These are phyloP conservation scores for Pythium phragmiticola DNA, from an alignment of 352 stramenopile species.

Conservation along the genomic window DNA sequence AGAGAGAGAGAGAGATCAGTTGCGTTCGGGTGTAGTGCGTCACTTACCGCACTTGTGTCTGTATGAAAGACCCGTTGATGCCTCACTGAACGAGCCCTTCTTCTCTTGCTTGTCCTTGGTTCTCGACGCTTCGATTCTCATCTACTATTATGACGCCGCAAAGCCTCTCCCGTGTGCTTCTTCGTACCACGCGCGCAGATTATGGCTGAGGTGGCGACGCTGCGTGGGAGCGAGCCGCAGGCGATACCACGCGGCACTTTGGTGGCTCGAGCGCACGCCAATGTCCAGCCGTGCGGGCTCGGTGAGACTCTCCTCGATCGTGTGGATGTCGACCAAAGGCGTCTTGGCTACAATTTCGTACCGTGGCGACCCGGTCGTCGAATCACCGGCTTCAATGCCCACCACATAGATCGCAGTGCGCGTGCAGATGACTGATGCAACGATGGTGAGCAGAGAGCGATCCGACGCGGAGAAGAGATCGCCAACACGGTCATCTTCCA, in stretches of 20 bases:
- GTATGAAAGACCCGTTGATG: too few species aligned
- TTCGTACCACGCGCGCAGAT: conserved; percentile 52
- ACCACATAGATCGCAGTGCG: conserved; percentile 50
- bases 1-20: background rate
- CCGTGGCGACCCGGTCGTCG: background rate
- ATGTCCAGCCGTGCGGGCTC: conserved; percentile 66
- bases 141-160: background rate
- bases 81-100: too few species aligned
- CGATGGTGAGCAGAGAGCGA: conserved; percentile 25
- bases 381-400: conserved; percentile 34
- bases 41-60: too few species aligned
- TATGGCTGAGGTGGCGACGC: conserved; percentile 60
- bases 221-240: conserved; percentile 54
- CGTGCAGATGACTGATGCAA: conserved; percentile 29
- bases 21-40: too few species aligned
- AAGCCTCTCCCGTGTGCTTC: conserved; percentile 10
- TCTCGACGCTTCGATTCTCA: too few species aligned
- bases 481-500: conserved; percentile 31
- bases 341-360: conserved; percentile 46
- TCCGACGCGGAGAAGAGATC: conserved; percentile 40
- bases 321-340: conserved; percentile 48
- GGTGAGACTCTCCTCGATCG: conserved; percentile 67
- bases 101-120: too few species aligned
- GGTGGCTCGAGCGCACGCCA: conserved; percentile 35
- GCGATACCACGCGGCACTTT: conserved; percentile 55